phyloP scores from a whole-genome alignment of 2,329 filamentous ascomycete species.

The Purpureocillium lavendulum region DNA sequence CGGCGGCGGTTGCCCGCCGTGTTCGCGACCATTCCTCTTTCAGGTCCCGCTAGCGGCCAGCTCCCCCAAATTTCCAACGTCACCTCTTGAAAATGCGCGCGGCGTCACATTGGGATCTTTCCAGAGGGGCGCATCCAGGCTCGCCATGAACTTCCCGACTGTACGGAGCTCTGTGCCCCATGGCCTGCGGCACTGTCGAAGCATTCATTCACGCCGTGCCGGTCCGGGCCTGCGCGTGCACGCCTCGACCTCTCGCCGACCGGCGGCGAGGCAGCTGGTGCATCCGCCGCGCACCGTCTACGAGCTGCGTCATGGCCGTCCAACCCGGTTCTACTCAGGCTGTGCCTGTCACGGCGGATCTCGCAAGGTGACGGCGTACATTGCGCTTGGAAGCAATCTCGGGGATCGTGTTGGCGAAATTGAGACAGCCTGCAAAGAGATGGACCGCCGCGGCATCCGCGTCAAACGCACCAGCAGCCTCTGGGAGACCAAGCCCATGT shows the following conservation, averaged over 20 bases:
- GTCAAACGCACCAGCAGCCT: conserved; percentile 77
- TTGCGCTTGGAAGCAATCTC: conserved; percentile 89
- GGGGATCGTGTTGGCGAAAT: conserved; percentile 81
- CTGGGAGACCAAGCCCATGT: conserved; percentile 97
- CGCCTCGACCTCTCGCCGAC: no score
- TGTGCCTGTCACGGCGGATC: conserved; percentile 26
- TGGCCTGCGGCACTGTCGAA: neutral
- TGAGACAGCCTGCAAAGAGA: conserved; percentile 70
- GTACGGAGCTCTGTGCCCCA: neutral
- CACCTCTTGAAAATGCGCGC: neutral
- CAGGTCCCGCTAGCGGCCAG: neutral
- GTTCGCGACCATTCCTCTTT: no score
- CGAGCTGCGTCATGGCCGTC: conserved; percentile 3
- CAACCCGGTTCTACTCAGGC: conserved; percentile 10
- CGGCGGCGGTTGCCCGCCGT: no score
- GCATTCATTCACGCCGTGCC: neutral
- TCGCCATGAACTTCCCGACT: neutral
- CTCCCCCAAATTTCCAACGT: conserved; percentile 1
- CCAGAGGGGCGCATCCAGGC: no score
- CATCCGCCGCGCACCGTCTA: neutral
- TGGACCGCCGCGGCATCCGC: conserved; percentile 64
- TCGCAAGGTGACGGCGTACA: conserved; percentile 51
- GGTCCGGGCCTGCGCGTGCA: no score
- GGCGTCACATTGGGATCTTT: no score
- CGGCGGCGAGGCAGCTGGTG: neutral